A percentile compares a stretch with the other conserved stretches of the same genome.
Evolutionary conservation across 116 monocot species (phyloP).

Genomic region (Trichopus zeylanicus): DNA sequence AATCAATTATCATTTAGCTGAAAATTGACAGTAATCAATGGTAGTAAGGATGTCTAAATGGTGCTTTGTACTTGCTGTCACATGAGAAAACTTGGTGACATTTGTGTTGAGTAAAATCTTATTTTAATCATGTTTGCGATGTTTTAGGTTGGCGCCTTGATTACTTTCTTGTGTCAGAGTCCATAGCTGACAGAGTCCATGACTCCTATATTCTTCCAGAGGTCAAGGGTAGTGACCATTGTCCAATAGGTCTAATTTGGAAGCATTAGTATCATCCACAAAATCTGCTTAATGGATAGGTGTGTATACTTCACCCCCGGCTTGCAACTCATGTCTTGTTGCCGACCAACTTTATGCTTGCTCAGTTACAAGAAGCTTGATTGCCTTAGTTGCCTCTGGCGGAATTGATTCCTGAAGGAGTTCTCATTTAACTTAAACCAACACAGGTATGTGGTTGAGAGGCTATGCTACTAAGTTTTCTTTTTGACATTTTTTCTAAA

Average conservation of each 20-base stretch:
- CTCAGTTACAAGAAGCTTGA: too few species aligned
- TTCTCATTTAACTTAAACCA: too few species aligned
- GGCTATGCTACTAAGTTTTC: too few species aligned
- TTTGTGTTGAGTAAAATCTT: not conserved
- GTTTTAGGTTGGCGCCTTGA: slow-evolving; percentile 85
- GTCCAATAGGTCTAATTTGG: slow-evolving; percentile 76
- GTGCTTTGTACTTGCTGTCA: too few species aligned
- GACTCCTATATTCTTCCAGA: slow-evolving; percentile 92
- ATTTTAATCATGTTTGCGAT: not conserved
- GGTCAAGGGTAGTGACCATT: slow-evolving; percentile 83
- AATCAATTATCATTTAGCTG: not conserved
- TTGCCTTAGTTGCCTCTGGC: too few species aligned
- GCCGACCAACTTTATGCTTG: too few species aligned
- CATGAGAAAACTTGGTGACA: too few species aligned
- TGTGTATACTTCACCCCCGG: not conserved
- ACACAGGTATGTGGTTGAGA: too few species aligned
- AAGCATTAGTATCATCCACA: slow-evolving; percentile 9
- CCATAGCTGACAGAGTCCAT: slow-evolving; percentile 53
- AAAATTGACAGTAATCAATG: too few species aligned
- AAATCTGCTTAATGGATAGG: not conserved
- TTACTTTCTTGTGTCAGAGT: slow-evolving; percentile 87
- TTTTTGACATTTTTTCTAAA: too few species aligned
- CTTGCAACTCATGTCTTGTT: not conserved
- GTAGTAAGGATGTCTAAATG: too few species aligned
- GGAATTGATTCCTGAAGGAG: too few species aligned